Percentiles rank a stretch among this genome's conserved stretches.
Evolutionary conservation across 2,329 filamentous ascomycete species (phyloP).

Genomic region (Acrocalymma vagum): DNA sequence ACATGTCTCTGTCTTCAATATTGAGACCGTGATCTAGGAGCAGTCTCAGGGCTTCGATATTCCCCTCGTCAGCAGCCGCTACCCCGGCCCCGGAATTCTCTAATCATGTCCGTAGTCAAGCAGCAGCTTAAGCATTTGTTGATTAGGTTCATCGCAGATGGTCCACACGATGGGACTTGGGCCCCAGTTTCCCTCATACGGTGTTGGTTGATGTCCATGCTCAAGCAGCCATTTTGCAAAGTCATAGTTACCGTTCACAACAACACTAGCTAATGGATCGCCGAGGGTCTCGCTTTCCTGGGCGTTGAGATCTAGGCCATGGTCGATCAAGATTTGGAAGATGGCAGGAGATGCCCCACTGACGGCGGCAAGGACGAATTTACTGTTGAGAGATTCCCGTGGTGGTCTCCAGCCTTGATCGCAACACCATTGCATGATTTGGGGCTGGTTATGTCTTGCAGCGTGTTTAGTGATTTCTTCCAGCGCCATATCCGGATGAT

Average conservation of each 20-base stretch:
- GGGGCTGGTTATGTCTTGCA: slow-evolving; percentile 3
- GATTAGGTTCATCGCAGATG: not conserved
- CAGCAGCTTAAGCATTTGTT: slow-evolving; percentile 11
- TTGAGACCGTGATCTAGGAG: slow-evolving; percentile 13
- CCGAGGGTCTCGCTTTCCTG: slow-evolving; percentile 2
- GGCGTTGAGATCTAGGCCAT: slow-evolving; percentile 12
- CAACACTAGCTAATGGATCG: slow-evolving; percentile 4
- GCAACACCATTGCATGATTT: slow-evolving; percentile 12
- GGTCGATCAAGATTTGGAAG: slow-evolving; percentile 10
- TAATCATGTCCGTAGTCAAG: slow-evolving; percentile 10
- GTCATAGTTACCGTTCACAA: slow-evolving; percentile 3
- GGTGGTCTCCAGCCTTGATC: slow-evolving; percentile 12
- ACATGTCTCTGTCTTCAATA: slow-evolving; percentile 9
- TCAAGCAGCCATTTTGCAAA: slow-evolving; percentile 15
- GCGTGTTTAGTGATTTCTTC: slow-evolving; percentile 1
- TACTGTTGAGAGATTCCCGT: slow-evolving; percentile 6
- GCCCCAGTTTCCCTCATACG: not conserved
- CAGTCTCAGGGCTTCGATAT: slow-evolving; percentile 9
- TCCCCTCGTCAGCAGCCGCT: slow-evolving; percentile 8
- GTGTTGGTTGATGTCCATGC: slow-evolving; percentile 11
- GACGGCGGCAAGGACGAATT: slow-evolving; percentile 1
- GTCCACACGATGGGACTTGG: not conserved
- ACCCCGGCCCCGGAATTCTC: slow-evolving; percentile 5
- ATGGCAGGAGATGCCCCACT: slow-evolving; percentile 1
- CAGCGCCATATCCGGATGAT: slow-evolving; percentile 1